Evolutionary conservation across 306 rosid genomes (phyloP).

Genomic region (Inga leiocalycina): DNA sequence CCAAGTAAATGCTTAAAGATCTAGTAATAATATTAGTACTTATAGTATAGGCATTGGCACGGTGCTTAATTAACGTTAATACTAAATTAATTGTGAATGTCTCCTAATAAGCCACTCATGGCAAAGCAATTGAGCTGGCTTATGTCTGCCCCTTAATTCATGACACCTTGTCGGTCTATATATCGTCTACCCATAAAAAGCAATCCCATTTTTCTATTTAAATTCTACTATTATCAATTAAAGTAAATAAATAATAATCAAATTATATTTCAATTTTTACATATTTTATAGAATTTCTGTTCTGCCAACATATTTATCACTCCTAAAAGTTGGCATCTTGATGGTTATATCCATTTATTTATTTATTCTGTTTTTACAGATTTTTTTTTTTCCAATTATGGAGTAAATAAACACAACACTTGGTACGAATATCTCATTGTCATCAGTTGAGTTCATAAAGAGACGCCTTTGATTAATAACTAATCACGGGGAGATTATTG

Average conservation of each 20-base stretch:
- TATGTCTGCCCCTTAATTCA: slow-evolving; percentile 71
- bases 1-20: slow-evolving; percentile 52
- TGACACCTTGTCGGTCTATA: slow-evolving; percentile 57
- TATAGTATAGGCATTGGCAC: slow-evolving; percentile 32
- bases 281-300: slow-evolving; percentile 39
- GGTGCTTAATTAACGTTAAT: slow-evolving; percentile 34
- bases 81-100: slow-evolving; percentile 43
- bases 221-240: background rate
- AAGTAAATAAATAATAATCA: no score
- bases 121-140: slow-evolving; percentile 93
- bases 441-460: slow-evolving; percentile 36
- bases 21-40: background rate
- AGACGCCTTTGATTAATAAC: slow-evolving; percentile 20
- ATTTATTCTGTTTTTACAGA: no score
- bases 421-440: slow-evolving; percentile 50
- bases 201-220: background rate
- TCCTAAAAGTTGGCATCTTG: slow-evolving; percentile 34
- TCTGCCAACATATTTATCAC: slow-evolving; percentile 8
- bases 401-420: background rate
- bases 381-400: background rate
- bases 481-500: background rate
- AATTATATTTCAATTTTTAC: background rate
- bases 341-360: background rate
- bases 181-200: slow-evolving; percentile 38
- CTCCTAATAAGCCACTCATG: slow-evolving; percentile 61